Evolutionary conservation across 1,284 basidiomycete genomes (phyloP).

Genomic region (Ceratorhiza oryzae-sativae): DNA sequence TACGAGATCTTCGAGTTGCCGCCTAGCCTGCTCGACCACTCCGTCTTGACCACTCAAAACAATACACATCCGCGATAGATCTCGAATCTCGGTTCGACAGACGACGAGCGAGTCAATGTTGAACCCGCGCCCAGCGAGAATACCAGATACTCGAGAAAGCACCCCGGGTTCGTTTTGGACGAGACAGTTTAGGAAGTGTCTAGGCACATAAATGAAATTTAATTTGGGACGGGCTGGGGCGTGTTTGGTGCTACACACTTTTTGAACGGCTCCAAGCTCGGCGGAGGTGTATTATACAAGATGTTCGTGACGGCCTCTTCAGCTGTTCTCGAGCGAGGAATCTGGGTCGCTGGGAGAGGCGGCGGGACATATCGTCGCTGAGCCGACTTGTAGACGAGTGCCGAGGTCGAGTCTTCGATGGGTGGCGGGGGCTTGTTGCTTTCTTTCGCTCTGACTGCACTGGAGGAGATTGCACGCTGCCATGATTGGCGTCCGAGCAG

Average conservation of each 20-base stretch:
- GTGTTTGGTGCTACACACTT: slow-evolving; percentile 61
- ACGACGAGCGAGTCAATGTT: slow-evolving; percentile 99
- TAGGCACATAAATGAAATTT: slow-evolving; percentile 47
- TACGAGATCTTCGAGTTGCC: slow-evolving; percentile 93
- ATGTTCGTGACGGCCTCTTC: slow-evolving; percentile 97
- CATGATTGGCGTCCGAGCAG: background rate
- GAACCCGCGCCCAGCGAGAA: slow-evolving; percentile 95
- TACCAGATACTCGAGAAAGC: slow-evolving; percentile 95
- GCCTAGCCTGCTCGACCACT: slow-evolving; percentile 94
- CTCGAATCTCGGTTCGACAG: slow-evolving; percentile 96
- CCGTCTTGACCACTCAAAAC: slow-evolving; percentile 96
- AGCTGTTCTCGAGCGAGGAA: slow-evolving; percentile 77
- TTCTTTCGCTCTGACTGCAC: slow-evolving; percentile 11
- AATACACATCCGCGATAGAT: slow-evolving; percentile 98
- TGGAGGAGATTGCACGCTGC: background rate
- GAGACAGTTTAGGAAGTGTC: slow-evolving; percentile 96
- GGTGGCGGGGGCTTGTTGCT: slow-evolving; percentile 51
- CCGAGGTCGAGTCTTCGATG: slow-evolving; percentile 85
- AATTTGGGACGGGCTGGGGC: background rate
- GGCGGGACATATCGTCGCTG: slow-evolving; percentile 39
- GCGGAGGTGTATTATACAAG: slow-evolving; percentile 94
- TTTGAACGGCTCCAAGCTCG: slow-evolving; percentile 92
- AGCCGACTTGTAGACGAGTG: slow-evolving; percentile 68
- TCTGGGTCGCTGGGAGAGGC: slow-evolving; percentile 57
- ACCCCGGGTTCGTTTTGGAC: slow-evolving; percentile 99